Percentiles rank a stretch among this genome's conserved stretches.
phyloP scores from a whole-genome alignment of 768 basidiomycete species.

The Mycena maculata region DNA sequence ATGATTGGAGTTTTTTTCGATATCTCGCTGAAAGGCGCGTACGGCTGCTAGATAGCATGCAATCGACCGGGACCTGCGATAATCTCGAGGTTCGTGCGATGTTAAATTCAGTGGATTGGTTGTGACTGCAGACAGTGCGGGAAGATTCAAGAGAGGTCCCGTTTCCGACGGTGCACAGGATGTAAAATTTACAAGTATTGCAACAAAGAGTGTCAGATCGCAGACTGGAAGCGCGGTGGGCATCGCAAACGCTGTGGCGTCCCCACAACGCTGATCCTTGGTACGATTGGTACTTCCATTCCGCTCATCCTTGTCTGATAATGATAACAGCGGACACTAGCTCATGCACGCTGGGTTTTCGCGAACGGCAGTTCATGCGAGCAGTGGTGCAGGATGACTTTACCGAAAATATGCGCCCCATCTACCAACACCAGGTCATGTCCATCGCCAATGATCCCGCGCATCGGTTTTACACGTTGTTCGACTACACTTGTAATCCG shows the following conservation, averaged over 20 bases:
- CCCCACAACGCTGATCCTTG: not conserved
- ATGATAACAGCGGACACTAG: not conserved
- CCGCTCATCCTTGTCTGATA: not conserved
- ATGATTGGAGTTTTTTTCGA: not conserved
- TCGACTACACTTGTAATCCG: not conserved
- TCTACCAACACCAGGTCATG: not conserved
- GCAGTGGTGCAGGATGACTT: not conserved
- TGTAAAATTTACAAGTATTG: not conserved
- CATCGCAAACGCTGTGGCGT: not conserved
- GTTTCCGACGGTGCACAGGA: conserved; percentile 1
- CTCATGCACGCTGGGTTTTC: not conserved
- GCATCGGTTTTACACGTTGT: not conserved
- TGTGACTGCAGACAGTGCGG: not conserved
- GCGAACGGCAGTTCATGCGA: conserved; percentile 6
- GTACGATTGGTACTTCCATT: not conserved
- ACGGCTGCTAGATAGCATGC: not conserved
- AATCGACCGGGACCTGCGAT: not conserved
- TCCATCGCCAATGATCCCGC: not conserved
- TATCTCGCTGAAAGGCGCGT: not conserved
- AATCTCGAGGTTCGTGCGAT: not conserved
- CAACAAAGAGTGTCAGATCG: not conserved
- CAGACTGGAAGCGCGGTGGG: conserved; percentile 12
- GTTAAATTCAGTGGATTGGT: not conserved
- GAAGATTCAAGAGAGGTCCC: not conserved
- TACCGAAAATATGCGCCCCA: not conserved